A percentile compares a stretch with the other conserved stretches of the same genome.
Conservation (phyloP, 495 filamentous ascomycete genomes). For the Aspergillus sparsus region DNA sequence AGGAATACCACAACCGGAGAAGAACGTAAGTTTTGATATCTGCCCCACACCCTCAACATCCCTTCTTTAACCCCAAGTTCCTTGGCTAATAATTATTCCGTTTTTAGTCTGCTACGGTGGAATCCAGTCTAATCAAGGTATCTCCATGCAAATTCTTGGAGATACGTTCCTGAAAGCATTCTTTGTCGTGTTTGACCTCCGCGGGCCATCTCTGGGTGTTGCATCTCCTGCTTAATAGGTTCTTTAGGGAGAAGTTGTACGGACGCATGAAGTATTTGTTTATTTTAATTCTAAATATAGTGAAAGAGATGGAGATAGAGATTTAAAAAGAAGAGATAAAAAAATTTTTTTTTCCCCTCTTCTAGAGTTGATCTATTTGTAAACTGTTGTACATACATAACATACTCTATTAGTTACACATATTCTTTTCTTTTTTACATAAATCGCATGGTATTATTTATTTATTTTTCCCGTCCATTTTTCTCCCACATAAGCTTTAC, state of each 20-base stretch:
- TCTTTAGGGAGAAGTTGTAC: background rate
- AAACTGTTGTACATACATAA: no score
- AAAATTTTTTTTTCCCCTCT: no score
- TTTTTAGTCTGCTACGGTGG: slow-evolving; percentile 68
- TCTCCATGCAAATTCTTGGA: slow-evolving; percentile 69
- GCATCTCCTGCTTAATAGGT: slow-evolving; percentile 26
- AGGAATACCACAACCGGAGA: slow-evolving; percentile 42
- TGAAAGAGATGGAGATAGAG: no score
- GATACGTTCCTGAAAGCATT: slow-evolving; percentile 79
- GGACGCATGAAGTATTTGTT: no score
- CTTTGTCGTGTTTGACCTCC: slow-evolving; percentile 73
- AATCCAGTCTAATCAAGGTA: slow-evolving; percentile 61
- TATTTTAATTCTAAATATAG: background rate
- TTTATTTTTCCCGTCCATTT: no score
- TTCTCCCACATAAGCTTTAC: no score
- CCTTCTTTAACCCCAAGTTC: background rate
- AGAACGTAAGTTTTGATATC: slow-evolving; percentile 32
- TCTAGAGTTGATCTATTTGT: no score
- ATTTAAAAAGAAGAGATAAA: no score
- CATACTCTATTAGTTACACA: no score
- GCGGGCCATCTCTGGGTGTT: slow-evolving; percentile 48
- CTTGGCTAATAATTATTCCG: background rate
- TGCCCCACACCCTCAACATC: background rate
- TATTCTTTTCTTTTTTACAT: no score
- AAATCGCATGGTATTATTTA: no score